Evolutionary conservation across 331 rosid genomes (phyloP), one percentile per base, ranked within the genome.

Genomic region (Pyracantha coccinea): DNA sequence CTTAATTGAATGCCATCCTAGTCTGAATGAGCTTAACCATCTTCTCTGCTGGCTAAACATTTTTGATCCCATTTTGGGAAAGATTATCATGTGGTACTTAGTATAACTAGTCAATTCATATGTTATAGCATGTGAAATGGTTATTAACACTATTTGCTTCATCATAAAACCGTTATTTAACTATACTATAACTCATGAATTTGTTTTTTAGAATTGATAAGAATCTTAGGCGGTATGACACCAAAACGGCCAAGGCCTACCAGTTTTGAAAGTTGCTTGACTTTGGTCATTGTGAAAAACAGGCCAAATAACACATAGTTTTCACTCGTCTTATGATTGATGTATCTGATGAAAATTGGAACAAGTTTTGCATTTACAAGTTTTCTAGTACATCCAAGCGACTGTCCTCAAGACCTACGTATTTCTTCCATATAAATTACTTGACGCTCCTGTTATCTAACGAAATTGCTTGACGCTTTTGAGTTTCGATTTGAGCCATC

Each of bases 381-480:
- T 16, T 50, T 50, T 35, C 44, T 35, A 35, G 13, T 35, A 35
- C 44, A 35, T 35, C 44, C 44, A 35, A 9, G 12, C 13, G 44
- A 35, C 44, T 35, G 8, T 35, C 44, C 44, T 35, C 13, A 35
- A 35, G 44, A 35, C 44, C 12, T 35, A 35, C 13, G 13, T 20
- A 4, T 50, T 50, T 50, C 20, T 50, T 3, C 55, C 5, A 50
- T 11, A 1, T 14, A 50, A 14, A 50, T 65, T 76, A 55, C 74
- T 66, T 71, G 78, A 72, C 66, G 38, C 75, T 21, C 44, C 24
- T 45, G 67, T 35, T 35, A 35, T 20, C 12, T 41, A 19, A 29
- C 59, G 8, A 61, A 19, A 14, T 65, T 76, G 58, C 74, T 66
- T 66, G 78, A 71, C 66, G 38, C 75, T 21, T 62, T 29, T 44